Percentiles rank a stretch among this genome's conserved stretches.
Conservation (phyloP, 2,329 filamentous ascomycete genomes). For the Pseudopyrenochaeta lycopersici region DNA sequence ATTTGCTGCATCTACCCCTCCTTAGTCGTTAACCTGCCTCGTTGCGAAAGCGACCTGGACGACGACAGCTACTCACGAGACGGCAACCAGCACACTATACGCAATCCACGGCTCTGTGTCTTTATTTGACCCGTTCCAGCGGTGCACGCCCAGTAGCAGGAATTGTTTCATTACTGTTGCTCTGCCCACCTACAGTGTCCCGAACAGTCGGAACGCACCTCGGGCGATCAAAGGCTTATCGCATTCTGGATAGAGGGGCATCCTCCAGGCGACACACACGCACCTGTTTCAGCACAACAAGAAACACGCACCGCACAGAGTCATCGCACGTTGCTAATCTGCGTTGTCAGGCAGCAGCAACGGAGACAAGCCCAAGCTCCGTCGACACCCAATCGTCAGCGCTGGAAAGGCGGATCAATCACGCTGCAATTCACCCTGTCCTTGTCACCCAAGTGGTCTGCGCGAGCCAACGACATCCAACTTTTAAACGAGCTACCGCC, state of each 20-base stretch:
- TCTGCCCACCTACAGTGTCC: constrained; percentile 19
- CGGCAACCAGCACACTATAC: background rate
- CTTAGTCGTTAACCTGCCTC: constrained; percentile 18
- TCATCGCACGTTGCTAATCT: constrained; percentile 19
- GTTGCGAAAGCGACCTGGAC: constrained; percentile 11
- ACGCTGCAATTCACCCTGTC: constrained; percentile 34
- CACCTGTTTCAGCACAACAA: constrained; percentile 13
- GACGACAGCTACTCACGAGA: background rate
- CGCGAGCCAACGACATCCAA: constrained; percentile 30
- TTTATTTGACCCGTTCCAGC: background rate
- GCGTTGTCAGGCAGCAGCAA: constrained; percentile 44
- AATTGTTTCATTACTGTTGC: constrained; percentile 10
- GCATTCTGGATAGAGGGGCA: constrained; percentile 35
- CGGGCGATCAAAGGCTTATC: constrained; percentile 48
- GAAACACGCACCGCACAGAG: constrained; percentile 11
- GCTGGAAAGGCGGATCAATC: constrained; percentile 30
- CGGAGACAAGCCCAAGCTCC: constrained; percentile 29
- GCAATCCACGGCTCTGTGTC: background rate
- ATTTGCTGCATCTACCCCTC: constrained; percentile 47
- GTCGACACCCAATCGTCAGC: constrained; percentile 41
- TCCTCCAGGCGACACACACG: constrained; percentile 9
- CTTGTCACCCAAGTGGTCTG: constrained; percentile 36
- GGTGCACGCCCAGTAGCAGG: background rate
- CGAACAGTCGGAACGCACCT: constrained; percentile 41
- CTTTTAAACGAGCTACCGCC: constrained; percentile 28